These are phyloP conservation scores for Amauroascus verrucosus DNA, from an alignment of 2,329 filamentous ascomycete genomes.

Conservation along the genomic window DNA sequence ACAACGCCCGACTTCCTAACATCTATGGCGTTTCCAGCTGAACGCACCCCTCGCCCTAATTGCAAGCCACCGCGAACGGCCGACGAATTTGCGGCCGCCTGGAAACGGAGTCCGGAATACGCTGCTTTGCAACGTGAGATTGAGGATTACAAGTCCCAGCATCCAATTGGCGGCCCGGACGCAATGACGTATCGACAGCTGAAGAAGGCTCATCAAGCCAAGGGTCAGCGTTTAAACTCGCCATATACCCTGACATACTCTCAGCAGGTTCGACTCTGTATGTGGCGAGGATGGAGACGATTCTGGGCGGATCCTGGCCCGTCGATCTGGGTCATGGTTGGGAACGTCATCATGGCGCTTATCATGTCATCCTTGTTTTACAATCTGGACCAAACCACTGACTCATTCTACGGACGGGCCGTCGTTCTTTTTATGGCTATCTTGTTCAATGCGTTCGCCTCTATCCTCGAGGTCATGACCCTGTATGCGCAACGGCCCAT, in stretches of 20 bases:
- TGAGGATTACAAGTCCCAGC: conserved; percentile 33
- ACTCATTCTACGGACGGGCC: conserved; percentile 63
- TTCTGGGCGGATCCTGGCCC: conserved; percentile 56
- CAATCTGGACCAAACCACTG: conserved; percentile 55
- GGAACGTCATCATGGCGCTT: not conserved
- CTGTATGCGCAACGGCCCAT: not conserved
- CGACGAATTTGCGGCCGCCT: conserved; percentile 34
- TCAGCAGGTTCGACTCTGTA: conserved; percentile 67
- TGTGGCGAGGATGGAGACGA: conserved; percentile 56
- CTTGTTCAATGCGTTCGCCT: conserved; percentile 74
- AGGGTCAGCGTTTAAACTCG: not conserved
- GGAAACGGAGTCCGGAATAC: conserved; percentile 46
- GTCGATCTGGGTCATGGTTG: conserved; percentile 51
- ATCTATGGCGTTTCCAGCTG: conserved; percentile 68
- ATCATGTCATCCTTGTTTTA: conserved; percentile 75
- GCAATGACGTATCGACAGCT: not conserved
- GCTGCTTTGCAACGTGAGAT: conserved; percentile 31
- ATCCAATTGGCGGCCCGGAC: conserved; percentile 25
- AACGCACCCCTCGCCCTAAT: conserved; percentile 62
- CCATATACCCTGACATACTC: conserved; percentile 70
- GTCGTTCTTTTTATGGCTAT: conserved; percentile 79
- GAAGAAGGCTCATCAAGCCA: not conserved
- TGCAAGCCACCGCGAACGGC: conserved; percentile 48
- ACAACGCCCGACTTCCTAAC: conserved; percentile 75
- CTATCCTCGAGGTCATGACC: conserved; percentile 50